Base-by-base conservation (phyloP, 1,284 basidiomycete species). In the Microbotryum silenes-acaulis region DNA sequence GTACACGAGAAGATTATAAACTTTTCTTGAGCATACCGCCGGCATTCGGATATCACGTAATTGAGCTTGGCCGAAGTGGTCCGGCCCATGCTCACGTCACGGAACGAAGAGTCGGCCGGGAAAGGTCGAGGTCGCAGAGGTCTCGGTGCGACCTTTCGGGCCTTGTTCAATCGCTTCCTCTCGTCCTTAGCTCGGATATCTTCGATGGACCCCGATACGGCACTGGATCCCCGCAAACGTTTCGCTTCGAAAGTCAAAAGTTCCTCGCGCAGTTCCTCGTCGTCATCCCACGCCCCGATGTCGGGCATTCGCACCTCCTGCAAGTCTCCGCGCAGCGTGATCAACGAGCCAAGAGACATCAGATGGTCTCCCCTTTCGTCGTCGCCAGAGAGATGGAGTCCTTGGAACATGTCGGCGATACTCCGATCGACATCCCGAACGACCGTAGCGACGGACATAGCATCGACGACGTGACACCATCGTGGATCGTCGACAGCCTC, bases 211-310 rank as follows among this genome's bases (percentile, higher is more conserved):
- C 37, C 37, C 37, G 37, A 42, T 42, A 42, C 37, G 37, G 37
- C 37, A 10, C 37, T 16, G 5, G 37, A 9, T 25, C 50, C 58
- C 6, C 65, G 44, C 37, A 58, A 57, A 14, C 63, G 54, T 46
- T 59, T 62, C 6, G 52, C 52, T 51, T 67, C 63, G 58, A 66
- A 62, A 4, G 67, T 69, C 49, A 62, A 56, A 12, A 69, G 18
- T 47, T 69, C 67, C 54, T 69, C 67, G 18, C 53, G 12, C 4
- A 69, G 58, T 12, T 69, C 67, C 20, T 69, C 67, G 45, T 65
- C 67, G 53, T 69, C 67, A n/a, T 51, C 49, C 65, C 63, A 67
- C 21, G 7, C 55, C 20, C 55, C 57, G 27, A 60, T 53, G 37
- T 64, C 64, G 2, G 20, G 18, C 53, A 48, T 56, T 12, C 57